Evolutionary conservation across 345 rosid species (phyloP), one percentile per base, ranked within the genome.

Genomic region (Abelmoschus esculentus): DNA sequence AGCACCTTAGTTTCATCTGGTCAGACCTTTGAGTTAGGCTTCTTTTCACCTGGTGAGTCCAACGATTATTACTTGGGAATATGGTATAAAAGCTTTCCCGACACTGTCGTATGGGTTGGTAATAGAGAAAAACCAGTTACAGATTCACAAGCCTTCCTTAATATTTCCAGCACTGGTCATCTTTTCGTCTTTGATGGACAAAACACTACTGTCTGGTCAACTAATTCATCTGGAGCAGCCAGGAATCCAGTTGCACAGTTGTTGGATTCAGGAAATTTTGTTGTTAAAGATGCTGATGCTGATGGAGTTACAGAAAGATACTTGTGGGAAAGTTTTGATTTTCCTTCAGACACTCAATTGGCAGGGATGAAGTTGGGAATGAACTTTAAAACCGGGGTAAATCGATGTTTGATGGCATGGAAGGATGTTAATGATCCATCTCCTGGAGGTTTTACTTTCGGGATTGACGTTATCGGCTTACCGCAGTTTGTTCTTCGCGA

Each of bases 281-380:
- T 26, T 26, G 14, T 56, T 12, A 26, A 3, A 26, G 61, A 56
- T 29, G 18, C 26, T 18, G 22, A 6, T 8, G 70, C 26, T 18
- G 22, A 6, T 8, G 70, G 40, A 0, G 66, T n/a, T 61, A 63
- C 69, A n/a, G 69, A 68, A 15, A 0, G 31, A 17, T 69, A 5
- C 0, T 3, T 75, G 2, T 87, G 92, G 92, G 83, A 87, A 73
- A 87, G 92, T n/a, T 77, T 80, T 66, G 70, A 75, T 69, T n/a
- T 66, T 8, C 83, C 75, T 26, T 67, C 79, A 69, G 61, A 56
- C 3, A 56, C 34, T 22, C 61, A 22, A 1, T 56, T 56, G 32
- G 32, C 32, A 26, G 15, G 74, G 34, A 49, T n/a, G 32, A 0
- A 0, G 73, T 70, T 54, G 5, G 36, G 62, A 10, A 12, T 17